Base-by-base conservation (phyloP, 2,329 filamentous ascomycete species). In the Trichoderma koningii region DNA sequence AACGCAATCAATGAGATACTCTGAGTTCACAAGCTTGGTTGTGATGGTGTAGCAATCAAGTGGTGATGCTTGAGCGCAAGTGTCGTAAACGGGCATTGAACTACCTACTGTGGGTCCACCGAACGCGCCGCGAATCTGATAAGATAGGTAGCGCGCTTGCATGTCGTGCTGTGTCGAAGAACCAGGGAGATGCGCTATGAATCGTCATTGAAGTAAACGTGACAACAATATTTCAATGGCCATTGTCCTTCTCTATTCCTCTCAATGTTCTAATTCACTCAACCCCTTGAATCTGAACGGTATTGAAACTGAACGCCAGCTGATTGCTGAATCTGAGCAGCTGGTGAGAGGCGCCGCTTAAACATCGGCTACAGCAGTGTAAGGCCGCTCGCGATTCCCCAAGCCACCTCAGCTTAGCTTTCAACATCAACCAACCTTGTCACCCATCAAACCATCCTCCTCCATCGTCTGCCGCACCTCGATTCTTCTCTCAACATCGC, bases 321-420 rank as follows among this genome's bases (percentile, higher is more conserved):
- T 38, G 42, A 28, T 42, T 61, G 57, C 45, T 17, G 9, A 3
- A 45, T 28, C 41, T 45, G 55, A 56, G 55, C 55, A 30, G 47
- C 57, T 21, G 47, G 23, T 62, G 50, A 62, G 26, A 51, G 44
- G 42, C 19, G 52, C 28, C 57, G 64, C 57, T 63, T 66, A 66
- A 66, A 63, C 53, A 5, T 55, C 63, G 63, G 63, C 50, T 62
- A 55, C 42, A 4, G 10, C 2, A 9, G 17, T 21, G 21, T 34
- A 15, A 21, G 34, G 51, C 56, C 17, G 19, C 51, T 55, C 63
- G 51, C 50, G 56, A 48, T 38, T 50, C 45, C 44, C 60, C 53
- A 14, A 26, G 50, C 61, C 30, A 44, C 42, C 50, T 61, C 42
- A 65, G 47, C 42, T 50, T 50, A 45, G 59, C 61, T 55, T 52